Percentiles rank a stretch among this genome's conserved stretches.
Evolutionary conservation across 2,329 filamentous ascomycete genomes (phyloP).

Genomic region (Massarina eburnea): DNA sequence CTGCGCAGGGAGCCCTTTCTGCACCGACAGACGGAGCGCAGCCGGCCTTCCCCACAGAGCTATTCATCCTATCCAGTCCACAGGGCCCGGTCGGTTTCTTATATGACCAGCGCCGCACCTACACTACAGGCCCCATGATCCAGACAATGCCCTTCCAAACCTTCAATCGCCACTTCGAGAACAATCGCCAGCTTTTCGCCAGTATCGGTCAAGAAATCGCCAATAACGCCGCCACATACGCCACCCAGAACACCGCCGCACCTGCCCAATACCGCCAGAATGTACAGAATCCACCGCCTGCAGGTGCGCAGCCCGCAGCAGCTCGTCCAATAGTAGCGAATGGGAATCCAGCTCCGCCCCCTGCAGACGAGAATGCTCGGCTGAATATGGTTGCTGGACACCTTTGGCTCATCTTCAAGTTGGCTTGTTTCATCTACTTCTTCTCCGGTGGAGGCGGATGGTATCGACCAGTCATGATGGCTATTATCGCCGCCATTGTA

Average conservation of each 20-base stretch:
- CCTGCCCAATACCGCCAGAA: constrained; percentile 21
- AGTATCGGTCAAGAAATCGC: constrained; percentile 34
- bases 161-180: constrained; percentile 37
- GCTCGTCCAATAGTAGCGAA: constrained; percentile 8
- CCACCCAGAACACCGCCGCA: constrained; percentile 20
- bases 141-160: constrained; percentile 30
- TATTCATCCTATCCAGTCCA: constrained; percentile 41
- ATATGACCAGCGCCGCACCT: constrained; percentile 39
- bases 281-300: constrained; percentile 5
- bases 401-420: constrained; percentile 60
- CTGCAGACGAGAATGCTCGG: constrained; percentile 25
- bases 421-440: constrained; percentile 62
- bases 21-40: constrained; percentile 5
- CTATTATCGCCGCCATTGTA: constrained; percentile 43
- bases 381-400: constrained; percentile 38
- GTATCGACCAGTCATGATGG: constrained; percentile 45
- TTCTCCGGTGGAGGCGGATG: constrained; percentile 51
- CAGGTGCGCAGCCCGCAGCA: constrained; percentile 11
- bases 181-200: constrained; percentile 36
- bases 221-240: constrained; percentile 16
- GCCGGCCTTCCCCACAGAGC: constrained; percentile 24
- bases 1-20: constrained; percentile 1
- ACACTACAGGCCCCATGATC: constrained; percentile 34
- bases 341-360: not conserved
- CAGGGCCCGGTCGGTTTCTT: constrained; percentile 40